Percentiles rank a stretch among this genome's conserved stretches.
These are phyloP conservation scores for Cornus kousa DNA, from an alignment of 148 eudicot genomes.

Conservation along the genomic window DNA sequence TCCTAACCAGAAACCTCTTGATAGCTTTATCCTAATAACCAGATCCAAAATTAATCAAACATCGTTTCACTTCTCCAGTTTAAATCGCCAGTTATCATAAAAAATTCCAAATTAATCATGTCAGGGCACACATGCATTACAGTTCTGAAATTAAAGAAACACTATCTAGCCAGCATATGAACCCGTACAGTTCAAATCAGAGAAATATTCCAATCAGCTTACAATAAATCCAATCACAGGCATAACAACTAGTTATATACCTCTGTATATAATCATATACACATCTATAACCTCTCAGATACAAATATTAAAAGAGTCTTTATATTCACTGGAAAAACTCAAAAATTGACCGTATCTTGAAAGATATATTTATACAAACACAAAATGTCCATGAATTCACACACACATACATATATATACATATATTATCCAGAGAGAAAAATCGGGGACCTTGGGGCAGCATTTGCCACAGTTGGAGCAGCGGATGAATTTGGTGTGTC, in stretches of 20 bases:
- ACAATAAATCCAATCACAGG: background rate
- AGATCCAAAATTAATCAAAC: background rate
- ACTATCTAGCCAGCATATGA: background rate
- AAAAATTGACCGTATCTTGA: background rate
- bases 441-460: constrained; percentile 58
- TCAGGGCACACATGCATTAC: background rate
- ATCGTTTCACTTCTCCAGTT: background rate
- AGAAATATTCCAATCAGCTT: background rate
- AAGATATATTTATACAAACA: background rate
- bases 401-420: no score
- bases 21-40: constrained; percentile 40
- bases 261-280: no score
- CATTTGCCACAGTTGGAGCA: constrained; percentile 80
- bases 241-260: background rate
- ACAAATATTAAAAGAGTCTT: background rate
- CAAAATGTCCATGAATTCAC: no score
- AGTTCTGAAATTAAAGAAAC: background rate
- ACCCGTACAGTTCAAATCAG: no score
- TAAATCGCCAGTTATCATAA: no score
- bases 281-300: background rate
- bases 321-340: no score
- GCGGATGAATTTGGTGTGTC: constrained; percentile 65
- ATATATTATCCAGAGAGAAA: background rate
- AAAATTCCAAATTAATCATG: no score
- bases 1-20: constrained; percentile 53